These are phyloP conservation scores for Juncus effusus DNA, from an alignment of 176 grass and related monocot species.

Conservation along the genomic window DNA sequence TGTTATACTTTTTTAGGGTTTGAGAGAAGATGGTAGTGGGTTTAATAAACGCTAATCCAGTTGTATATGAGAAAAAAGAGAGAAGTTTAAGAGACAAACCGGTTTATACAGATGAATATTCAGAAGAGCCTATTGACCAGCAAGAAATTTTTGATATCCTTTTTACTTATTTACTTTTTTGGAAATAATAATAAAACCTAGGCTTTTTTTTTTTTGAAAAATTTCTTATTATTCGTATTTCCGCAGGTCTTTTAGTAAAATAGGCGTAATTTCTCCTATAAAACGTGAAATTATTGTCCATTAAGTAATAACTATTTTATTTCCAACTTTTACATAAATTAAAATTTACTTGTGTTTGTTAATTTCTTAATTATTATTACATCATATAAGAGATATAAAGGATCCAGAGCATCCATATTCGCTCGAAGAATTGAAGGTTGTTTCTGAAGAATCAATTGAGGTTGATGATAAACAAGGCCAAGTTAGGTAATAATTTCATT, in stretches of 20 bases:
- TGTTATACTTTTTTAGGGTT: no score
- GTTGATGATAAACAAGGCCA: slow-evolving; percentile 50
- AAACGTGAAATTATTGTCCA: no score
- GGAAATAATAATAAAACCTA: background rate
- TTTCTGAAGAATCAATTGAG: slow-evolving; percentile 70
- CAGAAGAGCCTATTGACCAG: slow-evolving; percentile 65
- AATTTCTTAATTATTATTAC: slow-evolving; percentile 58
- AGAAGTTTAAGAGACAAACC: slow-evolving; percentile 36
- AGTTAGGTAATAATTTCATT: slow-evolving; percentile 52
- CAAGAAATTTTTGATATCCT: slow-evolving; percentile 98
- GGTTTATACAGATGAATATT: slow-evolving; percentile 48
- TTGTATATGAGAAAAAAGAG: slow-evolving; percentile 73
- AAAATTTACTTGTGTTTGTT: slow-evolving; percentile 18
- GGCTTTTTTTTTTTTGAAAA: background rate
- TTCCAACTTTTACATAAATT: no score
- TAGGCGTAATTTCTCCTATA: no score
- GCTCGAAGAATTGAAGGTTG: slow-evolving; percentile 87
- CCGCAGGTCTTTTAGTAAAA: no score
- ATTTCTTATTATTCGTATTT: no score
- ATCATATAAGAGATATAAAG: slow-evolving; percentile 99
- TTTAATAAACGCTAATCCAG: slow-evolving; percentile 89
- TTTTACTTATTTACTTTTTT: slow-evolving; percentile 8
- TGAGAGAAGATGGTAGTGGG: slow-evolving; percentile 47
- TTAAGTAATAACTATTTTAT: no score
- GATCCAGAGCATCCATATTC: slow-evolving; percentile 95